These are phyloP conservation scores for Salvia sclarea DNA, from an alignment of 305 asterid genomes.

Conservation along the genomic window DNA sequence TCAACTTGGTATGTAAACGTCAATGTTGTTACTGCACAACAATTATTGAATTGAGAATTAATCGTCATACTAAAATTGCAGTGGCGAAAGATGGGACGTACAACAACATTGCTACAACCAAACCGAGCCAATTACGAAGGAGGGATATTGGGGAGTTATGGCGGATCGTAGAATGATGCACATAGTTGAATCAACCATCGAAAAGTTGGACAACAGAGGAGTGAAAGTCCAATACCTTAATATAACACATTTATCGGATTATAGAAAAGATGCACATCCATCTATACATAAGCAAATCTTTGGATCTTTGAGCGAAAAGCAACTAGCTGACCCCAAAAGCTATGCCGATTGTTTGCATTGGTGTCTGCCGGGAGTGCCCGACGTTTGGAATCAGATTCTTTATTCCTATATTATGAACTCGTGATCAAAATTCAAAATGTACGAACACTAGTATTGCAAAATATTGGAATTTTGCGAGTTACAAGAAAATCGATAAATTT, in stretches of 20 bases:
- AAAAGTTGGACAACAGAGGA: slow-evolving; percentile 41
- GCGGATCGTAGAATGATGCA: slow-evolving; percentile 40
- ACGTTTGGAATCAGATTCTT: slow-evolving; percentile 73
- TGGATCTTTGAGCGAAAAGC: slow-evolving; percentile 33
- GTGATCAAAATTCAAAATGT: neutral
- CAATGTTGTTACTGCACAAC: no score
- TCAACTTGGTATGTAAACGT: neutral
- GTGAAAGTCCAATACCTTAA: slow-evolving; percentile 50
- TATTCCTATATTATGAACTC: slow-evolving; percentile 50
- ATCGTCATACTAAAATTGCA: neutral
- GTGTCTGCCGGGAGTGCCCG: slow-evolving; percentile 95
- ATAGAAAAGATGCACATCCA: slow-evolving; percentile 61
- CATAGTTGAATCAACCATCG: slow-evolving; percentile 30
- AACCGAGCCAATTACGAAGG: slow-evolving; percentile 40
- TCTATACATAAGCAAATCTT: slow-evolving; percentile 43
- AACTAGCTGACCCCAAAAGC: slow-evolving; percentile 35
- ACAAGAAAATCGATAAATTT: no score
- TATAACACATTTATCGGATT: slow-evolving; percentile 52
- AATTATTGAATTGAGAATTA: no score
- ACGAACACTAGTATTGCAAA: no score
- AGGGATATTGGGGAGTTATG: slow-evolving; percentile 37
- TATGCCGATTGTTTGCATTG: slow-evolving; percentile 72
- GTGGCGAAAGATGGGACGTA: slow-evolving; percentile 33
- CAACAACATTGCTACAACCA: slow-evolving; percentile 37
- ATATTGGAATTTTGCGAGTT: no score